A percentile compares a stretch with the other conserved stretches of the same genome.
Evolutionary conservation across 2,329 filamentous ascomycete genomes (phyloP).

Genomic region (Pseudomassariella vexata): DNA sequence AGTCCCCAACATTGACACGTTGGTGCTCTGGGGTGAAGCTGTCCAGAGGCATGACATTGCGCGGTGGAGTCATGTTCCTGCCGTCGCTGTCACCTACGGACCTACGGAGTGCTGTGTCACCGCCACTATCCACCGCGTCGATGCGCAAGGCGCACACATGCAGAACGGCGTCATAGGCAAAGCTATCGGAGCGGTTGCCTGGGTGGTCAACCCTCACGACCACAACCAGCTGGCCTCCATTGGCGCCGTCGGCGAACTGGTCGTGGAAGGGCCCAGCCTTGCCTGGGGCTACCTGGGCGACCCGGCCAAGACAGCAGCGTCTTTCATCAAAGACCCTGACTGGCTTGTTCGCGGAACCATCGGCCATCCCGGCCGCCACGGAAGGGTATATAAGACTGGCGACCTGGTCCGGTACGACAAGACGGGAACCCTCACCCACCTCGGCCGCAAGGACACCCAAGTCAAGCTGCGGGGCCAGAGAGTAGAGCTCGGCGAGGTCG

Average conservation of each 20-base stretch:
- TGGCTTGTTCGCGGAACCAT: constrained; percentile 22
- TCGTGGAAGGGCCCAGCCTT: constrained; percentile 29
- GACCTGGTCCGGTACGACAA: constrained; percentile 29
- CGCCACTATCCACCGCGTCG: neutral
- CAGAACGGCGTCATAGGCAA: neutral
- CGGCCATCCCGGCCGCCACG: constrained; percentile 7
- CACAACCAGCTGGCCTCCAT: constrained; percentile 7
- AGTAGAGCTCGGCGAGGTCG: constrained; percentile 7
- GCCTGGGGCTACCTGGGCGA: constrained; percentile 39
- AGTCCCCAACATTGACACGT: neutral
- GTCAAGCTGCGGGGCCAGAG: constrained; percentile 7
- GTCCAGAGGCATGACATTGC: too few species aligned
- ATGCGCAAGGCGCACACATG: neutral
- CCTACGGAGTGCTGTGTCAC: neutral
- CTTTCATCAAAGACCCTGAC: constrained; percentile 32
- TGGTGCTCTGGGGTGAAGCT: constrained; percentile 2
- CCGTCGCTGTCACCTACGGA: neutral
- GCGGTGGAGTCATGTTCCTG: too few species aligned
- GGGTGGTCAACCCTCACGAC: constrained; percentile 10
- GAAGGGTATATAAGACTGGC: constrained; percentile 31
- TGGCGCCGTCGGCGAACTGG: constrained; percentile 13
- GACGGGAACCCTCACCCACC: constrained; percentile 22
- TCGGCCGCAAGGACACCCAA: constrained; percentile 6
- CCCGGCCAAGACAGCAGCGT: constrained; percentile 30
- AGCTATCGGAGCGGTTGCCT: constrained; percentile 5